A percentile compares a stretch with the other conserved stretches of the same genome.
These are phyloP conservation scores for Rosa hybrid DNA, from an alignment of 331 rosid genomes.

Conservation along the genomic window DNA sequence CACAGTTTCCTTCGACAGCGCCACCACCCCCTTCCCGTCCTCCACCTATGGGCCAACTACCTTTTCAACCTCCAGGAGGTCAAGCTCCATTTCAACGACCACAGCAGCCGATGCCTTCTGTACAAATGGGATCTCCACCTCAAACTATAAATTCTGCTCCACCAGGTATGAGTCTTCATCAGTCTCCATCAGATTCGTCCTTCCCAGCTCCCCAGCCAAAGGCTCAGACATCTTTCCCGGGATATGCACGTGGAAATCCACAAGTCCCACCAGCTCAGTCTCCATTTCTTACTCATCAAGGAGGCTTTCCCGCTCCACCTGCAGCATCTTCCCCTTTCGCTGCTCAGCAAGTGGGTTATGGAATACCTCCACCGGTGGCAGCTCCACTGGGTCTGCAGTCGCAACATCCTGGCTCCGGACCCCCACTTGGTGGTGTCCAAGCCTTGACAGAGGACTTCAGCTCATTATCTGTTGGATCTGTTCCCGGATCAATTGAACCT, in stretches of 20 bases:
- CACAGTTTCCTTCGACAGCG: slow-evolving; percentile 48
- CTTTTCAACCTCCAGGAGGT: slow-evolving; percentile 42
- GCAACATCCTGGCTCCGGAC: slow-evolving; percentile 61
- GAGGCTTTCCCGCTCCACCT: slow-evolving; percentile 47
- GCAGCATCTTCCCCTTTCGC: slow-evolving; percentile 52
- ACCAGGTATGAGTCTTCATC: slow-evolving; percentile 42
- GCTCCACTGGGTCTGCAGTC: slow-evolving; percentile 61
- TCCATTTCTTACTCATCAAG: slow-evolving; percentile 55
- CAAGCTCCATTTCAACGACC: slow-evolving; percentile 53
- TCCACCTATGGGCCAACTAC: slow-evolving; percentile 52
- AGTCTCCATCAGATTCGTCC: slow-evolving; percentile 46
- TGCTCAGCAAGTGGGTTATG: slow-evolving; percentile 70
- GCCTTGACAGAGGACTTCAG: slow-evolving; percentile 86
- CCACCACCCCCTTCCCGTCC: slow-evolving; percentile 43
- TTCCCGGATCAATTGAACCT: slow-evolving; percentile 75
- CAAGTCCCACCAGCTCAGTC: slow-evolving; percentile 62
- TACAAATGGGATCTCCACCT: slow-evolving; percentile 71
- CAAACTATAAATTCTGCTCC: slow-evolving; percentile 42
- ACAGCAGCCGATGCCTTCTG: slow-evolving; percentile 53
- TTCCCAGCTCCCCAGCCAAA: slow-evolving; percentile 46
- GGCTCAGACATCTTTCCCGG: slow-evolving; percentile 71
- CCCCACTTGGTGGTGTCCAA: slow-evolving; percentile 66
- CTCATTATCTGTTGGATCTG: slow-evolving; percentile 71
- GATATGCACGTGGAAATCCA: slow-evolving; percentile 60
- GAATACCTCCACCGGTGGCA: slow-evolving; percentile 50